phyloP scores from a whole-genome alignment of 257 asterid species.

The Knoxia roxburghii region DNA sequence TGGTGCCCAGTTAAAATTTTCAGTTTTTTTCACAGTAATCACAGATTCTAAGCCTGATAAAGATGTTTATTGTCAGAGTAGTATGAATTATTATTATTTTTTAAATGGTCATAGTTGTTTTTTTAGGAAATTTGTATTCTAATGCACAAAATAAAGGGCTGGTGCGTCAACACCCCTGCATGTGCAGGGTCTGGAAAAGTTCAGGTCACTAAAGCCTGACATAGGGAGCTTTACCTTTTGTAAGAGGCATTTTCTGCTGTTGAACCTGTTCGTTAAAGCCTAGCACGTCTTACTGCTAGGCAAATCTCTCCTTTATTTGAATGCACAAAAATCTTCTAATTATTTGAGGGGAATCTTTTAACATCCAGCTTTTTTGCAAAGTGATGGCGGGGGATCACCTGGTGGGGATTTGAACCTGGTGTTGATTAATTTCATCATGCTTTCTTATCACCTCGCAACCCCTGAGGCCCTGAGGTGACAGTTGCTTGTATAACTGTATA shows the following conservation, averaged over 20 bases:
- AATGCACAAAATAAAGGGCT: neutral
- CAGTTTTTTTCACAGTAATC: neutral
- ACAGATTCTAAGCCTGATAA: neutral
- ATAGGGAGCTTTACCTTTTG: no score
- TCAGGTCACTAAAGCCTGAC: no score
- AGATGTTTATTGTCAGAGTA: neutral
- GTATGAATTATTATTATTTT: neutral
- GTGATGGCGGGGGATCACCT: neutral
- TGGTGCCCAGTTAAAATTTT: no score
- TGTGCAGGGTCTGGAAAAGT: no score
- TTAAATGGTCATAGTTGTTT: neutral
- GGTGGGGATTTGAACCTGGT: neutral
- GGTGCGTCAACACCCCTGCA: no score
- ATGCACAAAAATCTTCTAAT: no score
- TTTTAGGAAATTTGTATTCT: neutral
- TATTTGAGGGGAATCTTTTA: neutral
- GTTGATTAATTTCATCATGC: neutral
- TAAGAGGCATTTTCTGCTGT: no score
- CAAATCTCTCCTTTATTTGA: no score
- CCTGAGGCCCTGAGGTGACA: neutral
- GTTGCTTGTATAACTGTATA: neutral
- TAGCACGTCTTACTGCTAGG: no score
- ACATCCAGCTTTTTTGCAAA: neutral
- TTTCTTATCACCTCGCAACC: neutral
- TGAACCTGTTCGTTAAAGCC: no score